These are phyloP conservation scores for Gnetum montanum DNA, from an alignment of 75 land plant genomes.

Conservation along the genomic window DNA sequence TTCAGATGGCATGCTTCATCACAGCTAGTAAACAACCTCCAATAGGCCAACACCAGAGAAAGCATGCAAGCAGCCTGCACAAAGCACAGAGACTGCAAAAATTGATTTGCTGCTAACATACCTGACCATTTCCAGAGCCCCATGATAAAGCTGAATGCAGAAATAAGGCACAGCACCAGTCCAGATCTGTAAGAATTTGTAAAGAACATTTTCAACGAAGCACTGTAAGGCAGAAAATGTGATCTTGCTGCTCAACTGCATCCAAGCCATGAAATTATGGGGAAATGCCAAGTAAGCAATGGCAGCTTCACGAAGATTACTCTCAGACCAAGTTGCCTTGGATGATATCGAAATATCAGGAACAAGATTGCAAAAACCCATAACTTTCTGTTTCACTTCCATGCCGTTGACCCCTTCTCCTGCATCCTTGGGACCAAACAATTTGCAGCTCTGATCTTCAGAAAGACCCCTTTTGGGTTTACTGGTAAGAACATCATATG, in stretches of 20 bases:
- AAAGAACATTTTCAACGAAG: slow-evolving; percentile 42
- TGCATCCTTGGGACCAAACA: not conserved
- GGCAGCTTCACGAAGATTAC: no score
- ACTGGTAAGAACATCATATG: slow-evolving; percentile 45
- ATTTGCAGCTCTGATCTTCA: slow-evolving; percentile 1
- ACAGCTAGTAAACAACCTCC: slow-evolving; percentile 15
- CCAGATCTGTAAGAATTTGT: slow-evolving; percentile 21
- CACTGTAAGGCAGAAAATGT: slow-evolving; percentile 64
- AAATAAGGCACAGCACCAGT: slow-evolving; percentile 22
- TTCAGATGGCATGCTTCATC: no score
- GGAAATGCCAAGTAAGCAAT: no score
- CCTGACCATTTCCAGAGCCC: slow-evolving; percentile 25
- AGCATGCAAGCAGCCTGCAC: slow-evolving; percentile 65
- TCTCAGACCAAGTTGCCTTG: no score
- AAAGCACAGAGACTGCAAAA: slow-evolving; percentile 41
- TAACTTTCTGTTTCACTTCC: slow-evolving; percentile 27
- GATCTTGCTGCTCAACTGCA: slow-evolving; percentile 70
- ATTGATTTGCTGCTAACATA: slow-evolving; percentile 46
- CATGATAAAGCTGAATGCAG: slow-evolving; percentile 20
- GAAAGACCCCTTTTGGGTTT: not conserved
- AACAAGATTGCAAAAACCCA: slow-evolving; percentile 50
- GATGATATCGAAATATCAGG: no score
- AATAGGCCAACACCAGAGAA: slow-evolving; percentile 16
- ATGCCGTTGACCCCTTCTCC: not conserved
- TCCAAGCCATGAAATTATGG: slow-evolving; percentile 54